Conservation (phyloP, 257 asterid genomes). For the Verbascum thapsus region DNA sequence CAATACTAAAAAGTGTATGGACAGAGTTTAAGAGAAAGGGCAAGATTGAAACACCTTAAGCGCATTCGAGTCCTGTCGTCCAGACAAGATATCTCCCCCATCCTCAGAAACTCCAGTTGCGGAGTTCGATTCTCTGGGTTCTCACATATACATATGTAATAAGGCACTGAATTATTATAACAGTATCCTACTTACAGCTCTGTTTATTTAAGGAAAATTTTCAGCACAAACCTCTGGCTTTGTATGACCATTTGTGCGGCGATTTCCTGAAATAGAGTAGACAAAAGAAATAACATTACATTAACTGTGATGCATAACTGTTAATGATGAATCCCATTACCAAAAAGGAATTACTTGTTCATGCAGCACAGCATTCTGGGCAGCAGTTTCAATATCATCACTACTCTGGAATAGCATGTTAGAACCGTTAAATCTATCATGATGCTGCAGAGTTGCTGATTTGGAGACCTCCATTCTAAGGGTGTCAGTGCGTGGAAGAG, state of each 20-base stretch:
- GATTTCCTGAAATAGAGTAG: conserved; percentile 63
- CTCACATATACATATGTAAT: conserved; percentile 27
- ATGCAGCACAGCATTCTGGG: conserved; percentile 77
- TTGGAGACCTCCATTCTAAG: conserved; percentile 23
- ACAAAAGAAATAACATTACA: conserved; percentile 28
- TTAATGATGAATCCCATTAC: conserved; percentile 14
- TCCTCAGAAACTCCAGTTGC: conserved; percentile 50
- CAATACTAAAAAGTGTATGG: conserved; percentile 1
- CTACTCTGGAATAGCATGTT: conserved; percentile 38
- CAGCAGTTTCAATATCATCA: conserved; percentile 68
- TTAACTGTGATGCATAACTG: conserved; percentile 21
- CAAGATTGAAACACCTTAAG: conserved; percentile 57
- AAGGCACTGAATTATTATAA: conserved; percentile 21
- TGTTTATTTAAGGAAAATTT: neutral
- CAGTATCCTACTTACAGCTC: conserved; percentile 7
- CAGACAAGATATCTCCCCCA: conserved; percentile 64
- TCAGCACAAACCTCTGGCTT: conserved; percentile 69
- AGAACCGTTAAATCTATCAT: conserved; percentile 37
- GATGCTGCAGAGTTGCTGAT: conserved; percentile 26
- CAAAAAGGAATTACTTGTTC: conserved; percentile 65
- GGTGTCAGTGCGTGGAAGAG: conserved; percentile 18
- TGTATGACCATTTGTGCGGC: conserved; percentile 82
- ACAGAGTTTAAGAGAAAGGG: neutral
- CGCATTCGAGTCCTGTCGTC: conserved; percentile 78
- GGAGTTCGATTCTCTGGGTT: conserved; percentile 61